These are phyloP conservation scores for Aspergillus vadensis DNA, from an alignment of 2,329 filamentous ascomycete genomes.

Conservation along the genomic window DNA sequence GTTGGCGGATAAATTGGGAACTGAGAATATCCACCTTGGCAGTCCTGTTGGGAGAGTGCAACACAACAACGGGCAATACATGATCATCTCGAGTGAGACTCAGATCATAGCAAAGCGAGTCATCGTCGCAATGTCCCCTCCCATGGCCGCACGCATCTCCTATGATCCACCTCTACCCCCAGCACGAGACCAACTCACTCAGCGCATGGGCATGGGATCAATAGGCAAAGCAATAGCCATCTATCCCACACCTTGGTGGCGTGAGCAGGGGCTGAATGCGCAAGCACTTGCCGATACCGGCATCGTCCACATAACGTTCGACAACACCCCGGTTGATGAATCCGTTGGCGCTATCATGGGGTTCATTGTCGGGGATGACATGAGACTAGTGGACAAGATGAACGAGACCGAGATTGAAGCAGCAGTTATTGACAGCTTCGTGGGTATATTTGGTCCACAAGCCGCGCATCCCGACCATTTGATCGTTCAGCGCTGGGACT, in stretches of 20 bases:
- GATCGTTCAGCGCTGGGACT: conserved; percentile 28
- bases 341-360: conserved; percentile 29
- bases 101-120: background rate
- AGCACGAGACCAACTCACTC: conserved; percentile 15
- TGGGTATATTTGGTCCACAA: conserved; percentile 14
- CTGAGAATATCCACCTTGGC: background rate
- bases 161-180: conserved; percentile 8
- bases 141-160: conserved; percentile 3
- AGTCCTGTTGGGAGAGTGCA: background rate
- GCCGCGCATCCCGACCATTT: background rate
- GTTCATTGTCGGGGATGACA: conserved; percentile 31
- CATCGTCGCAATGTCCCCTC: conserved; percentile 5
- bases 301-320: conserved; percentile 22
- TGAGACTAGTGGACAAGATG: conserved; percentile 22
- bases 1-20: background rate
- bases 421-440: conserved; percentile 19
- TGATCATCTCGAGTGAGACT: background rate
- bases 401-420: conserved; percentile 22
- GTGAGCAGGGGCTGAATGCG: conserved; percentile 22
- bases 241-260: conserved; percentile 24
- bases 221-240: conserved; percentile 17
- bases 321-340: conserved; percentile 23
- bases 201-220: conserved; percentile 19
- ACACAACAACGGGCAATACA: background rate
- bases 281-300: conserved; percentile 23